Evolutionary conservation across 2,329 filamentous ascomycete genomes (phyloP), one percentile per base, ranked within the genome.

Genomic region (Harringtonia aguacate): DNA sequence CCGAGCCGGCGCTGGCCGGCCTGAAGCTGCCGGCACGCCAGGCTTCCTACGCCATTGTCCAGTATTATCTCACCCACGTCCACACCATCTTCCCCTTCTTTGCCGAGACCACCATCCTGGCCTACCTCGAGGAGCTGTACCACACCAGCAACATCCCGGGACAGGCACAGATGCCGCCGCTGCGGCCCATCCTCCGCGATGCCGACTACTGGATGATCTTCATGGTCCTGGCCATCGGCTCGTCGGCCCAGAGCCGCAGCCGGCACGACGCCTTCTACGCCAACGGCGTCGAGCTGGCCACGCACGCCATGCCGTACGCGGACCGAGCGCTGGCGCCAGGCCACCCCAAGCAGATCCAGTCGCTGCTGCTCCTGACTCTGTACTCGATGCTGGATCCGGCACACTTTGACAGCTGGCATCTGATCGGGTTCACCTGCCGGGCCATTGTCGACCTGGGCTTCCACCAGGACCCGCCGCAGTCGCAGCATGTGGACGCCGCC

Each of bases 321-420:
- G 87, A 95, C 56, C 75, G 80, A 39, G 89, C 94, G 9, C 71
- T 98, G 21, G 81, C 82, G 53, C 90, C 90, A 0, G 90, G 90
- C 18, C 86, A 87, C 44, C 77, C 87, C 21, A 76, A 77, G 2
- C 90, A 92, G 53, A 87, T 97, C 15, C 89, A 95, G 59, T 88
- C 88, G 0, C 70, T 97, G 20, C 64, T 95, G 3, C 70, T 97
- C 3, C 75, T 97, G 42, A 88, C 87, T 0, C 80, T 94, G 54
- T 97, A 95, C 60, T 82, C 90, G 4, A 84, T 92, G 68, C 70
- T 95, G 40, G 89, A 97, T 54, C 89, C 90, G 3, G 77, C 81
- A 35, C 87, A 94, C 57, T 95, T 95, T 56, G 88, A 95, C 56
- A 87, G 84, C 54, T 97, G 92, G 89, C 89, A 92, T 51, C 65